Percentiles rank a stretch among this genome's conserved stretches.
phyloP scores from a whole-genome alignment of 352 stramenopile genomes.

The Globisporangium radiosum region DNA sequence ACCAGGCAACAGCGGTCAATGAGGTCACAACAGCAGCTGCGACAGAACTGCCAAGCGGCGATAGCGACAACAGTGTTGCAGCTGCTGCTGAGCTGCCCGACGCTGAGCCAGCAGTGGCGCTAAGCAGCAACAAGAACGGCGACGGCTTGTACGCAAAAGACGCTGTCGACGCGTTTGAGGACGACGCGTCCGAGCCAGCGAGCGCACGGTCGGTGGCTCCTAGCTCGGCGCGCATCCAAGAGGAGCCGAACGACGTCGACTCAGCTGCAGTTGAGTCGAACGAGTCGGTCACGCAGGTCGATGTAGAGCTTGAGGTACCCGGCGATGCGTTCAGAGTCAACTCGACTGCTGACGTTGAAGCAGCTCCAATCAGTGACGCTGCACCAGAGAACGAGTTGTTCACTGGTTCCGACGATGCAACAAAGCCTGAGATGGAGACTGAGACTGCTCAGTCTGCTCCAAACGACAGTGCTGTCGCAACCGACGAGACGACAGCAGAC shows the following conservation, averaged over 20 bases:
- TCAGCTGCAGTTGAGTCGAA: too few species aligned
- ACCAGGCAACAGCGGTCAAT: constrained; percentile 4
- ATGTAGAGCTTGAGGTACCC: too few species aligned
- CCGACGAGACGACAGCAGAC: background rate
- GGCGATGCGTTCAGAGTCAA: too few species aligned
- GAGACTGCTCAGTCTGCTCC: too few species aligned
- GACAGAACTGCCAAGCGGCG: background rate
- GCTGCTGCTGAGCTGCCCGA: background rate
- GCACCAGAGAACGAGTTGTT: too few species aligned
- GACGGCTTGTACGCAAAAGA: constrained; percentile 33
- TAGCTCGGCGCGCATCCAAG: background rate
- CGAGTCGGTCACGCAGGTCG: too few species aligned
- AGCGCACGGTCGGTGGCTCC: background rate
- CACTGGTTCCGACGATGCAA: too few species aligned
- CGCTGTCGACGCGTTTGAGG: constrained; percentile 24
- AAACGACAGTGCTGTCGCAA: background rate
- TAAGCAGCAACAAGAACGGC: constrained; percentile 24
- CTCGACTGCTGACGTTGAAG: too few species aligned
- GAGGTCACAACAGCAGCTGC: background rate
- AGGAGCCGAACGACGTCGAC: too few species aligned
- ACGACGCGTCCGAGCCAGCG: constrained; percentile 3
- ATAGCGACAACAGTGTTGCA: background rate
- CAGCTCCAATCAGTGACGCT: too few species aligned
- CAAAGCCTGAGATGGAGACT: too few species aligned
- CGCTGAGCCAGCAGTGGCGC: background rate